phyloP scores from a whole-genome alignment of 495 filamentous ascomycete genomes.

The Astrocystis sublimbata region DNA sequence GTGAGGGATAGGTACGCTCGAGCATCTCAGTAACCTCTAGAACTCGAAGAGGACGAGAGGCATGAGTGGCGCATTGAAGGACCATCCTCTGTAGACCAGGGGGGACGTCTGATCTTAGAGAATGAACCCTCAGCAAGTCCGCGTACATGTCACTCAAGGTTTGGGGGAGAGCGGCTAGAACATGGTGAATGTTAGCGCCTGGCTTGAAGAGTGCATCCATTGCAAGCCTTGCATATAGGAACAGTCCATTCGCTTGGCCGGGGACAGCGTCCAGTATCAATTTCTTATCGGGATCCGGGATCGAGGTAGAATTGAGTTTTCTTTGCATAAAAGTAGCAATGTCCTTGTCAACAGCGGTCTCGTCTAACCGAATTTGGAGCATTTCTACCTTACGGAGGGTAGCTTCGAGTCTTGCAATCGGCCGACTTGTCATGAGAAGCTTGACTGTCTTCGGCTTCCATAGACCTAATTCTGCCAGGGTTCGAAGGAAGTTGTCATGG shows the following conservation, averaged over 20 bases:
- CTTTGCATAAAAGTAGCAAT: conserved; percentile 43
- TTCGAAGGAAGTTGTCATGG: conserved; percentile 39
- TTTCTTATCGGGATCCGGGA: conserved; percentile 16
- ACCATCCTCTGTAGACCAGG: conserved; percentile 46
- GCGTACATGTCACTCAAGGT: conserved; percentile 51
- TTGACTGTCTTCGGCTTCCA: conserved; percentile 45
- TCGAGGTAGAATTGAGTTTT: conserved; percentile 14
- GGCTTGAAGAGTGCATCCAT: conserved; percentile 45
- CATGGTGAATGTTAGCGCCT: conserved; percentile 19
- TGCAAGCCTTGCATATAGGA: conserved; percentile 50
- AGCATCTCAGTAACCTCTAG: conserved; percentile 49
- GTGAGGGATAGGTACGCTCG: conserved; percentile 23
- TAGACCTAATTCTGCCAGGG: conserved; percentile 34
- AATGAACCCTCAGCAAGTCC: conserved; percentile 44
- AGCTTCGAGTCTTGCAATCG: conserved; percentile 35
- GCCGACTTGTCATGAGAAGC: conserved; percentile 47
- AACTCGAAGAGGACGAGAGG: conserved; percentile 51
- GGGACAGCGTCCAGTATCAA: conserved; percentile 25
- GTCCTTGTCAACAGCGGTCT: conserved; percentile 42
- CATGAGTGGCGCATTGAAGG: conserved; percentile 51
- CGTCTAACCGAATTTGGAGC: conserved; percentile 40
- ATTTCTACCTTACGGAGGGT: conserved; percentile 16
- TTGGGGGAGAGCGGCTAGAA: conserved; percentile 31
- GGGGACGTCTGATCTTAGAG: conserved; percentile 34
- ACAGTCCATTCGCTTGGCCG: conserved; percentile 35